Conservation (phyloP, 2,329 filamentous ascomycete species). For the Onygenales sp. region DNA sequence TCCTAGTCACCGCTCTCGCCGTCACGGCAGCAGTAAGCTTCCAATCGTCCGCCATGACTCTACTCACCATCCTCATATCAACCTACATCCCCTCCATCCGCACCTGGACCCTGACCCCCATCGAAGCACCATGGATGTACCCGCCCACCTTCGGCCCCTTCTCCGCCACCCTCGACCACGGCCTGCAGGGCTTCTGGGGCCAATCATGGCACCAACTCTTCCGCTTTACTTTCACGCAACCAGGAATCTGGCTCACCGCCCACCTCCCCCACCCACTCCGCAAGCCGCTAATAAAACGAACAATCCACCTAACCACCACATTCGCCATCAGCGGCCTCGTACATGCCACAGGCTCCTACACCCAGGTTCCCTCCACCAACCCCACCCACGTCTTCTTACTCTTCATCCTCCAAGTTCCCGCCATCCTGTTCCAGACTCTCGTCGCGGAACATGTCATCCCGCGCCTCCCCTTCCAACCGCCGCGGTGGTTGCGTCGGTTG, state of each 20-base stretch:
- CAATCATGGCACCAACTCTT: constrained; percentile 89
- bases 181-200: constrained; percentile 75
- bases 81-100: constrained; percentile 42
- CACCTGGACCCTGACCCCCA: constrained; percentile 49
- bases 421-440: constrained; percentile 51
- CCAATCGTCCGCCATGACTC: constrained; percentile 51
- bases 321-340: constrained; percentile 37
- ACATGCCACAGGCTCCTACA: constrained; percentile 62
- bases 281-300: constrained; percentile 12
- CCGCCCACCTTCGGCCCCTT: constrained; percentile 46
- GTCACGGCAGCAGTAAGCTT: constrained; percentile 53
- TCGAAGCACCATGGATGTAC: constrained; percentile 54
- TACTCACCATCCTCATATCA: constrained; percentile 48
- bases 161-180: constrained; percentile 43
- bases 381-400: constrained; percentile 50
- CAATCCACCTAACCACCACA: constrained; percentile 18
- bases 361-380: constrained; percentile 53
- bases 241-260: constrained; percentile 30
- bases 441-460: constrained; percentile 30
- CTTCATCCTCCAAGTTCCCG: constrained; percentile 61
- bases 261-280: constrained; percentile 15
- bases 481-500: constrained; percentile 38
- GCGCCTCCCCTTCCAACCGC: constrained; percentile 25
- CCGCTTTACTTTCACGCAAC: constrained; percentile 46
- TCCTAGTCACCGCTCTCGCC: constrained; percentile 37